These are phyloP conservation scores for Salix dunnii DNA, from an alignment of 345 rosid species.

Conservation along the genomic window DNA sequence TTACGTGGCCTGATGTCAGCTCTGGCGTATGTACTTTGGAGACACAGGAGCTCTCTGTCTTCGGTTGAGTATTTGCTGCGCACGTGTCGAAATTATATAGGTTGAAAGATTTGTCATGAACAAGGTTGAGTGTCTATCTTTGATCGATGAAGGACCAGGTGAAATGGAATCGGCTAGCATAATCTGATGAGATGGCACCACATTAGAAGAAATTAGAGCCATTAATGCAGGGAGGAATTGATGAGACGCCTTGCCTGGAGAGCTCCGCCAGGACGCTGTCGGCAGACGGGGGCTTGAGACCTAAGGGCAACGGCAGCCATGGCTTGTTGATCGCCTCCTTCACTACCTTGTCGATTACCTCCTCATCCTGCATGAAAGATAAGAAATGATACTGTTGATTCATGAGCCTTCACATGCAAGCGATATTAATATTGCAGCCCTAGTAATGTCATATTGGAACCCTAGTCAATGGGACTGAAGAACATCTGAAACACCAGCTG, in stretches of 20 bases:
- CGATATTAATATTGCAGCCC: neutral
- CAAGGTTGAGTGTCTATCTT: neutral
- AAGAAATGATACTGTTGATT: too few species aligned
- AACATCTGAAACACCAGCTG: neutral
- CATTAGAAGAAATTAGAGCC: conserved; percentile 34
- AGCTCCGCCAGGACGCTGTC: conserved; percentile 81
- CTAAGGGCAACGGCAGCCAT: conserved; percentile 84
- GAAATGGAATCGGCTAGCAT: neutral
- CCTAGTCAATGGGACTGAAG: neutral
- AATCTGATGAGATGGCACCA: neutral
- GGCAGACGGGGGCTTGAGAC: conserved; percentile 79
- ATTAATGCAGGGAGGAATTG: conserved; percentile 47
- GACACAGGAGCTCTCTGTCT: neutral
- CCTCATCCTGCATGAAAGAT: conserved; percentile 56
- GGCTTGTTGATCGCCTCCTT: conserved; percentile 91
- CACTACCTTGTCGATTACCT: conserved; percentile 66
- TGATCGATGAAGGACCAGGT: neutral
- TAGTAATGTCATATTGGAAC: neutral
- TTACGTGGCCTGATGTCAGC: neutral
- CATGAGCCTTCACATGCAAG: neutral
- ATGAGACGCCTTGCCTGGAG: conserved; percentile 69
- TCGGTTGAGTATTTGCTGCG: neutral
- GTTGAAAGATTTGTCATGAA: neutral
- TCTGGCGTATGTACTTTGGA: neutral
- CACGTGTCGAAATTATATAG: neutral